These are phyloP conservation scores for Lachancea fermentati DNA, from an alignment of 805 yeast genomes.

Conservation along the genomic window DNA sequence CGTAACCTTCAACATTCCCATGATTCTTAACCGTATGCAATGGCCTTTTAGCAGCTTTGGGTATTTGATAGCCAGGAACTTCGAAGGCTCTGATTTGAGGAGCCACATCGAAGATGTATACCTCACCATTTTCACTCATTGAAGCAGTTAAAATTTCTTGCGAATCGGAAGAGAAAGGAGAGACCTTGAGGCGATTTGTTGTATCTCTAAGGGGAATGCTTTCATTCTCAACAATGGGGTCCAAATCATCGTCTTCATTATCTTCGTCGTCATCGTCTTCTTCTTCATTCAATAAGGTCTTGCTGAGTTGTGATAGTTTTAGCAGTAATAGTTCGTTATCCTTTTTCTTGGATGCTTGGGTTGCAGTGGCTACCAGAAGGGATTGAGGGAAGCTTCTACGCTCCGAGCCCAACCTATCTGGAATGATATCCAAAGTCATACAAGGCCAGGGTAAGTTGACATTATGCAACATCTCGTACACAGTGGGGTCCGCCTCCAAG, in stretches of 20 bases:
- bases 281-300: conserved; percentile 82
- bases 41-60: conserved; percentile 74
- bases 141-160: conserved; percentile 85
- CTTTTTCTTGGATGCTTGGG: conserved; percentile 82
- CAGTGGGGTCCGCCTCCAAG: conserved; percentile 92
- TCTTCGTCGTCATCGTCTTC: conserved; percentile 69
- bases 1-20: conserved; percentile 96
- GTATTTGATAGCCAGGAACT: conserved; percentile 77
- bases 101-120: conserved; percentile 72
- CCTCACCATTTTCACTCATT: conserved; percentile 88
- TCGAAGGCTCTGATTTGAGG: conserved; percentile 80
- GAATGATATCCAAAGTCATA: conserved; percentile 80
- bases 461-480: conserved; percentile 93
- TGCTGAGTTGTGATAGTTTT: conserved; percentile 74
- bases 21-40: conserved; percentile 75
- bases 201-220: conserved; percentile 72
- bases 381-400: conserved; percentile 88
- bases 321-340: conserved; percentile 86
- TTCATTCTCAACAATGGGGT: conserved; percentile 86
- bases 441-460: conserved; percentile 97
- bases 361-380: conserved; percentile 80
- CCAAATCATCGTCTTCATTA: conserved; percentile 66
- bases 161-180: conserved; percentile 57
- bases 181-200: conserved; percentile 81
- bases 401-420: conserved; percentile 81